A percentile compares a stretch with the other conserved stretches of the same genome.
These are phyloP conservation scores for Croton setiger DNA, from an alignment of 441 rosid species.

Conservation along the genomic window DNA sequence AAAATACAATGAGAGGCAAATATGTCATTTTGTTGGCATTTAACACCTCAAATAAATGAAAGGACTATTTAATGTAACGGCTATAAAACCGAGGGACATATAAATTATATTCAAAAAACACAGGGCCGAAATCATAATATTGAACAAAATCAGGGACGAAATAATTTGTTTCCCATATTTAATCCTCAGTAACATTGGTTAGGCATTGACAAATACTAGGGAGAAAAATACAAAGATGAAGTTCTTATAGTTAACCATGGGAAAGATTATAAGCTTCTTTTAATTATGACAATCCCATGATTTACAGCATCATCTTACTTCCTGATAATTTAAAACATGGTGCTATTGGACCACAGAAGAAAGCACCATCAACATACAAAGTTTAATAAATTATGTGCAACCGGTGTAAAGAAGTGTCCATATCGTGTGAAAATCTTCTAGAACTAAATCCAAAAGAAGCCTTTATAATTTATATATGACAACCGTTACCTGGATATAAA, in stretches of 20 bases:
- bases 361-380: neutral
- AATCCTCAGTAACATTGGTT: neutral
- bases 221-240: neutral
- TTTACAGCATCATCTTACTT: neutral
- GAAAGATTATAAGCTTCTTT: neutral
- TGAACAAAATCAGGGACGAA: no score
- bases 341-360: neutral
- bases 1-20: no score
- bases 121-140: no score
- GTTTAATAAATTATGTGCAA: neutral
- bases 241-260: neutral
- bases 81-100: no score
- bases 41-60: no score
- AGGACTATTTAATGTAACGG: no score
- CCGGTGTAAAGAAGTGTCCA: neutral
- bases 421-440: neutral
- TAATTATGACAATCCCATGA: conserved; percentile 5
- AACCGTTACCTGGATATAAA: conserved; percentile 80
- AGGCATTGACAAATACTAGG: neutral
- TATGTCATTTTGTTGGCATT: no score
- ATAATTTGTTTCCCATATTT: no score
- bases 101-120: no score
- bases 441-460: neutral
- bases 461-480: neutral
- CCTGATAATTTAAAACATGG: neutral